Evolutionary conservation across 1,284 basidiomycete species (phyloP).

Genomic region (Wolfiporia cocos): DNA sequence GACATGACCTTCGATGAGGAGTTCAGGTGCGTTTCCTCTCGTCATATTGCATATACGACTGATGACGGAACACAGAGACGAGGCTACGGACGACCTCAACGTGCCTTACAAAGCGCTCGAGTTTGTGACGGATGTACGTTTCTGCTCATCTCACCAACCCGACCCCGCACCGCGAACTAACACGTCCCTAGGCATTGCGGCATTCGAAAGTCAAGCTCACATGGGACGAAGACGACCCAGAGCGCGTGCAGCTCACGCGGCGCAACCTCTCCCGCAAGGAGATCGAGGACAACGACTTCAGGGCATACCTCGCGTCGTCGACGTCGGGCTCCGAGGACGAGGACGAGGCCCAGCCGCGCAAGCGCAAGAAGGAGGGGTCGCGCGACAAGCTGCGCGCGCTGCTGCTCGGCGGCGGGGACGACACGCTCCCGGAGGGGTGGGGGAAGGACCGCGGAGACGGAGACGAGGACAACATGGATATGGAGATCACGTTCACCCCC

Average conservation of each 20-base stretch:
- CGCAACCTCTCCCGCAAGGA: slow-evolving; percentile 75
- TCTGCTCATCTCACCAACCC: neutral
- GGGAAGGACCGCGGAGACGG: slow-evolving; percentile 37
- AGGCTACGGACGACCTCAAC: slow-evolving; percentile 68
- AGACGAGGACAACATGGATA: slow-evolving; percentile 56
- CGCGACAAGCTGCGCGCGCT: slow-evolving; percentile 66
- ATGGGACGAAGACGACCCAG: slow-evolving; percentile 98
- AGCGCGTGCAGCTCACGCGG: slow-evolving; percentile 78
- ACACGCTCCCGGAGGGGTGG: slow-evolving; percentile 80
- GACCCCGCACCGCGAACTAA: neutral
- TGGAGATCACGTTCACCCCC: slow-evolving; percentile 93
- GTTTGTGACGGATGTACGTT: slow-evolving; percentile 85
- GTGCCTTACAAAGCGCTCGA: slow-evolving; percentile 77
- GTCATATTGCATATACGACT: neutral
- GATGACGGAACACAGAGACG: slow-evolving; percentile 53
- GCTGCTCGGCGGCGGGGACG: slow-evolving; percentile 60
- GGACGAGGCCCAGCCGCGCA: slow-evolving; percentile 16
- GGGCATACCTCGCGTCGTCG: slow-evolving; percentile 76
- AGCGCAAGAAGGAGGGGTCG: slow-evolving; percentile 37
- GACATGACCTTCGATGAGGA: slow-evolving; percentile 88
- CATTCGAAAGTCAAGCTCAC: slow-evolving; percentile 98
- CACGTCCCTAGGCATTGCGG: slow-evolving; percentile 71
- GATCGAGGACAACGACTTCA: slow-evolving; percentile 87
- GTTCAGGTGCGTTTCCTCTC: slow-evolving; percentile 45
- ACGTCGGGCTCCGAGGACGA: slow-evolving; percentile 43